Percentiles rank a stretch among this genome's conserved stretches.
Conservation (phyloP, 2,329 filamentous ascomycete species). For the Fusarium subglutinans region DNA sequence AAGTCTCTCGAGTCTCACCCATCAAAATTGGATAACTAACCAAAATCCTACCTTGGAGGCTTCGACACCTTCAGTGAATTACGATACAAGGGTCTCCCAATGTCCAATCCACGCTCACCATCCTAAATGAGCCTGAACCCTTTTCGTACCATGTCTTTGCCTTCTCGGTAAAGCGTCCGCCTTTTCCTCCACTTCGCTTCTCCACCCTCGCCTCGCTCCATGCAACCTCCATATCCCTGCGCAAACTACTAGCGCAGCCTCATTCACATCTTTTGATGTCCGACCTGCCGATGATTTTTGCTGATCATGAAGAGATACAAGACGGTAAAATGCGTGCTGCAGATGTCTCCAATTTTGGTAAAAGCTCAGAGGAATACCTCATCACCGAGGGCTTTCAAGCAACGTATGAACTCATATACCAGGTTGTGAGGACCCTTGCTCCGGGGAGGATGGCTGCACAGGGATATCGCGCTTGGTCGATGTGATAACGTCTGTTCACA, state of each 20-base stretch:
- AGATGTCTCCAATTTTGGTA: no score
- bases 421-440: slow-evolving; percentile 15
- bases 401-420: not conserved
- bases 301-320: not conserved
- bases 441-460: slow-evolving; percentile 15
- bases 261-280: slow-evolving; percentile 20
- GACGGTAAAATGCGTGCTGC: not conserved
- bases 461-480: slow-evolving; percentile 30
- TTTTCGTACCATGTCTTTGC: slow-evolving; percentile 31
- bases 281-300: not conserved
- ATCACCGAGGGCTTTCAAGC: not conserved
- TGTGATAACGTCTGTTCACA: slow-evolving; percentile 28
- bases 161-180: slow-evolving; percentile 37
- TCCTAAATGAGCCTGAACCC: slow-evolving; percentile 25
- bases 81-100: not conserved
- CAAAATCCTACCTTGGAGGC: not conserved
- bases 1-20: slow-evolving; percentile 1
- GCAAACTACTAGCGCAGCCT: slow-evolving; percentile 37
- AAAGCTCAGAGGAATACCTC: not conserved
- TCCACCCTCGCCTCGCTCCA: slow-evolving; percentile 29
- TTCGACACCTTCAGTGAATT: not conserved
- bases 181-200: slow-evolving; percentile 27
- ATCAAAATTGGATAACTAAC: slow-evolving; percentile 1
- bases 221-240: slow-evolving; percentile 32
- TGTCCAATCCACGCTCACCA: slow-evolving; percentile 17